phyloP scores from a whole-genome alignment of 805 yeast species.

The Sporopachydermia quercuum region DNA sequence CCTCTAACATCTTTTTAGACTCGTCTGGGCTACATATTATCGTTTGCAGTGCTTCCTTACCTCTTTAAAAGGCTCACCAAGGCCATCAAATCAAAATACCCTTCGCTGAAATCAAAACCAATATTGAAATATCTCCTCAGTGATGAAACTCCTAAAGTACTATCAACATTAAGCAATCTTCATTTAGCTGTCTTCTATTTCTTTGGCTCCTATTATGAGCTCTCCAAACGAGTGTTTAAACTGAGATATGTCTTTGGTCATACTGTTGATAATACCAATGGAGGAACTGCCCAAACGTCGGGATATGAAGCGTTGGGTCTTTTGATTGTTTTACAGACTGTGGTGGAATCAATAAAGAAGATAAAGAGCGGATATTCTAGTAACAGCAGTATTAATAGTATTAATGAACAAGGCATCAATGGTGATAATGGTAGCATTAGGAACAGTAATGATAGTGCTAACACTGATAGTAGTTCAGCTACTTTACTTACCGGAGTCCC shows the following conservation, averaged over 20 bases:
- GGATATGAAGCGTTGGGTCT: slow-evolving; percentile 62
- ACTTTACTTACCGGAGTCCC: slow-evolving; percentile 7
- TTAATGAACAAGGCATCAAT: neutral
- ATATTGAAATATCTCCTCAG: neutral
- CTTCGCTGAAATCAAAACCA: neutral
- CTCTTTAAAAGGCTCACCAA: slow-evolving; percentile 8
- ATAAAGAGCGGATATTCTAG: no score
- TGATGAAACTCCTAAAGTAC: neutral
- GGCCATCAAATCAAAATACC: neutral
- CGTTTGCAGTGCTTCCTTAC: slow-evolving; percentile 54
- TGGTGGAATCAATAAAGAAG: slow-evolving; percentile 11
- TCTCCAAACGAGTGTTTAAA: slow-evolving; percentile 67
- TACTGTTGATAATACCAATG: slow-evolving; percentile 45
- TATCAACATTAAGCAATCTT: slow-evolving; percentile 34
- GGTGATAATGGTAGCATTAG: slow-evolving; percentile 4
- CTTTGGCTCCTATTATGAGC: slow-evolving; percentile 64
- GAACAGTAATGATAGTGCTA: slow-evolving; percentile 3
- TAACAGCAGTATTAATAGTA: no score
- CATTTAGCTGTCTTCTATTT: slow-evolving; percentile 78
- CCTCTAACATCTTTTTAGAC: slow-evolving; percentile 14
- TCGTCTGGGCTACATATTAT: slow-evolving; percentile 41
- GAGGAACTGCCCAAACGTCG: slow-evolving; percentile 10
- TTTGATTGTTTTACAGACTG: slow-evolving; percentile 17
- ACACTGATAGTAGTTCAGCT: slow-evolving; percentile 3
- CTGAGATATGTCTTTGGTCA: slow-evolving; percentile 68